Base-by-base conservation (phyloP, 352 stramenopile genomes). In the Pythium scleroteichum region DNA sequence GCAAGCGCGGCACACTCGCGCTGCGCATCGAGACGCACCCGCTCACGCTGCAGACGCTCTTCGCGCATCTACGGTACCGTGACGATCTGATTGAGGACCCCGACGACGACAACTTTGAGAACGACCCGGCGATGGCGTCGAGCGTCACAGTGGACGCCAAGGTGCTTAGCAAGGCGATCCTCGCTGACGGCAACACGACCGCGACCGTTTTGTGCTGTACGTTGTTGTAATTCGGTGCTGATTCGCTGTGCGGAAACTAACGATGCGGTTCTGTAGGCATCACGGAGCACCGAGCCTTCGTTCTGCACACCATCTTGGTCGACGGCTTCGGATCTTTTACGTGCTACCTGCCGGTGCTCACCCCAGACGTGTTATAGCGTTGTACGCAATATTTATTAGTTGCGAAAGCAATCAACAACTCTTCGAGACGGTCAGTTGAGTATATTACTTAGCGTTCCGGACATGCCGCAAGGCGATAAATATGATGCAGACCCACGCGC, bases 321-420 rank as follows among this genome's bases (percentile, higher is more conserved):
- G 81, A 92, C 53, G 73, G 66, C 45, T 92, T 92, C 47, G 85
- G 85, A 4, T 92, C 85, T 5, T 79, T 94, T 61, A 94, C 85
- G 50, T 92, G 85, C 66, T 94, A 94, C 56, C 71, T 92, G 26
- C 85, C 85, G 7, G 81, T 90, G 19, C 75, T 90, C 42, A 87
- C 81, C 10, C 81, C 79, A 12, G 81, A 88, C 67, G 62, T 72
- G 42, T 54, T 72, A 13, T 74, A 46, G 52, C 35, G 6, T 19
- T 9, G 29, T 2, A 19, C 14, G 17, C 38, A 44, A 20, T 44
- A 44, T 44, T 44, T 44, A 44, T 44, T 5, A 35, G 10, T 5
- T 35, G 29, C 5, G 29, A 35, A 5, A 35, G n/a, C n/a, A n/a
- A n/a, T n/a, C n/a, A n/a, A n/a, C n/a, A n/a, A n/a, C n/a, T n/a